Conservation (phyloP, 768 basidiomycete genomes). For the Psilocybe azurescens region DNA sequence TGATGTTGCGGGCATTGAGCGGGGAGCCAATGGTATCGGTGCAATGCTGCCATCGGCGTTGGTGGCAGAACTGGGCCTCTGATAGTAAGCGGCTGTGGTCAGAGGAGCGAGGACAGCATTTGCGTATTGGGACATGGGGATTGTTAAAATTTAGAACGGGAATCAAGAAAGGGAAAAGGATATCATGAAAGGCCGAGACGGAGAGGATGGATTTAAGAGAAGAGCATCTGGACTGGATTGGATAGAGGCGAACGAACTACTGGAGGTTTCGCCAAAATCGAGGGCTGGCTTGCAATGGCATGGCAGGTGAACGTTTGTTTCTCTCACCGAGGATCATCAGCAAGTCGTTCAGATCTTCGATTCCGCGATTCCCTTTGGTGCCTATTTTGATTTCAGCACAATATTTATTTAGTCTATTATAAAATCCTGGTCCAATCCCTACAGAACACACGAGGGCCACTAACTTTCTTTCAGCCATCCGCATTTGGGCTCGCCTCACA, state of each 20-base stretch:
- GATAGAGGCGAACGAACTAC: conserved; percentile 27
- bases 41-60: conserved; percentile 1
- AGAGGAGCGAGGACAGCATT: conserved; percentile 13
- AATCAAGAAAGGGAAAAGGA: conserved; percentile 26
- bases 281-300: conserved; percentile 28
- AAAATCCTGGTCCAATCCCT: conserved; percentile 5
- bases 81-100: conserved; percentile 14
- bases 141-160: conserved; percentile 15
- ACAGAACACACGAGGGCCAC: conserved; percentile 18
- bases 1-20: conserved; percentile 13
- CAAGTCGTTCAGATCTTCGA: conserved; percentile 24
- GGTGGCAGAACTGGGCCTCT: conserved; percentile 6
- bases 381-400: conserved; percentile 19
- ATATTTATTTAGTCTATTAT: conserved; percentile 19
- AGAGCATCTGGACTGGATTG: conserved; percentile 23
- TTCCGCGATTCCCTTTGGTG: conserved; percentile 21
- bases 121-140: conserved; percentile 23
- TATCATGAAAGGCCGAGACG: conserved; percentile 19
- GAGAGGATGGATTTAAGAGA: conserved; percentile 26
- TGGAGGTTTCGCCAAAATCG: conserved; percentile 30
- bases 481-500: conserved; percentile 22
- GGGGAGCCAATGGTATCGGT: conserved; percentile 8
- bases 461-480: conserved; percentile 10
- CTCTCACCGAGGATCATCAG: conserved; percentile 43
- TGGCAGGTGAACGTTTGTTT: conserved; percentile 28